These are phyloP conservation scores for Ambrosiella beaveri DNA, from an alignment of 2,329 filamentous ascomycete genomes.

Conservation along the genomic window DNA sequence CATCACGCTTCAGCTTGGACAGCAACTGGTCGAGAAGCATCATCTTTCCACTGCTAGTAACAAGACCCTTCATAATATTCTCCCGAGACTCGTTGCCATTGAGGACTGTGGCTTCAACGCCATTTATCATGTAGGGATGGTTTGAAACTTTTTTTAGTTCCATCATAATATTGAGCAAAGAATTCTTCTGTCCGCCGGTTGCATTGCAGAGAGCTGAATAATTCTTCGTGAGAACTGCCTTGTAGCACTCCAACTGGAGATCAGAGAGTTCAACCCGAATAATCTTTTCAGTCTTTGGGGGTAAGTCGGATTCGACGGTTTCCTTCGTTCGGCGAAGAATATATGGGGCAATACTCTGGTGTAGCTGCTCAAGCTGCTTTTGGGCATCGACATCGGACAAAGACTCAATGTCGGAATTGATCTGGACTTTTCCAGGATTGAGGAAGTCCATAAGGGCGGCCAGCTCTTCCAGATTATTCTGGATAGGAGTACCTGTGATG, in stretches of 20 bases:
- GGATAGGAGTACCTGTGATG: constrained; percentile 93
- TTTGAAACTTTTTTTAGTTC: constrained; percentile 98
- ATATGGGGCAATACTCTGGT: constrained; percentile 74
- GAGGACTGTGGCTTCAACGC: constrained; percentile 77
- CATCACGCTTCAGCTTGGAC: constrained; percentile 80
- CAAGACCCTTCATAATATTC: constrained; percentile 79
- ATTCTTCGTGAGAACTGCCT: constrained; percentile 93
- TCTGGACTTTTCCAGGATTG: constrained; percentile 81
- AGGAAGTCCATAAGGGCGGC: constrained; percentile 89
- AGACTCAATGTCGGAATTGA: constrained; percentile 78
- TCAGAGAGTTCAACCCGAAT: constrained; percentile 95
- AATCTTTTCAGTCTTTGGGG: constrained; percentile 96
- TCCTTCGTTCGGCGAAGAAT: constrained; percentile 94
- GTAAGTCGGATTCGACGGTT: constrained; percentile 89
- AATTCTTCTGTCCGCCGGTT: constrained; percentile 80
- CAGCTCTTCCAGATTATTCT: constrained; percentile 88
- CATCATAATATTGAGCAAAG: constrained; percentile 97
- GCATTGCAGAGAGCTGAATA: constrained; percentile 88
- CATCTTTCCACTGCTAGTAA: constrained; percentile 98
- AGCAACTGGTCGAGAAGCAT: constrained; percentile 95
- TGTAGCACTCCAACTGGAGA: constrained; percentile 94
- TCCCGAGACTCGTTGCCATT: constrained; percentile 67
- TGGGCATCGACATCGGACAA: constrained; percentile 66
- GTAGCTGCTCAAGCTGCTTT: constrained; percentile 71
- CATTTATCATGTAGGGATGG: constrained; percentile 94